Percentiles rank a stretch among this genome's conserved stretches.
These are phyloP conservation scores for Tetraselmis striata DNA, from an alignment of 139 green algal species.

Conservation along the genomic window DNA sequence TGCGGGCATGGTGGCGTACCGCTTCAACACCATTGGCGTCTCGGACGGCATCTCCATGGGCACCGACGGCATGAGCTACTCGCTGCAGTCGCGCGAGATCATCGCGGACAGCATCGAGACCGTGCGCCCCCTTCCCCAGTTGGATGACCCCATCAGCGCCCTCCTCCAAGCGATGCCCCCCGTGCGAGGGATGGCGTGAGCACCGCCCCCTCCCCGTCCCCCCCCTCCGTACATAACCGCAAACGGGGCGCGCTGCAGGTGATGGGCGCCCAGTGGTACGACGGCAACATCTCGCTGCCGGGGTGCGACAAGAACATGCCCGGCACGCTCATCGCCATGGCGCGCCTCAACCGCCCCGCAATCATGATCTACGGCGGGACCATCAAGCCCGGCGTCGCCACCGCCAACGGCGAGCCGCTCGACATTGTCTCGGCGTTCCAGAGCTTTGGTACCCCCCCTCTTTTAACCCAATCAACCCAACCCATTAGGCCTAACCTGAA, in stretches of 20 bases:
- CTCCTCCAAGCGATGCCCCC: no score
- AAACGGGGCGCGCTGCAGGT: neutral
- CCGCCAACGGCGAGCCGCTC: slow-evolving; percentile 45
- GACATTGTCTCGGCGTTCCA: slow-evolving; percentile 98
- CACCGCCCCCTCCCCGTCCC: no score
- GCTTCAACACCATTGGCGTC: slow-evolving; percentile 84
- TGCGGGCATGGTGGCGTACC: slow-evolving; percentile 80
- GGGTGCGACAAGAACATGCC: slow-evolving; percentile 99
- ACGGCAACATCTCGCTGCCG: slow-evolving; percentile 82
- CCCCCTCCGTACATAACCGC: no score
- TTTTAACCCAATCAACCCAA: no score
- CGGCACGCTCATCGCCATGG: slow-evolving; percentile 93
- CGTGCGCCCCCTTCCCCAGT: slow-evolving; percentile 47
- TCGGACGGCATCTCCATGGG: slow-evolving; percentile 97
- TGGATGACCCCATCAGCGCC: no score
- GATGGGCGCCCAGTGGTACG: slow-evolving; percentile 61
- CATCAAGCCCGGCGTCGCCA: slow-evolving; percentile 77
- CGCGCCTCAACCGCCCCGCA: slow-evolving; percentile 83
- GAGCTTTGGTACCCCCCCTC: slow-evolving; percentile 60
- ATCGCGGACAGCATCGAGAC: slow-evolving; percentile 97
- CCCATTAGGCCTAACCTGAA: no score
- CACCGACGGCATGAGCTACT: slow-evolving; percentile 96
- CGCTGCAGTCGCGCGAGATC: slow-evolving; percentile 58
- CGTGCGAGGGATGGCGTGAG: no score
- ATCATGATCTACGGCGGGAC: slow-evolving; percentile 99